These are phyloP conservation scores for Tarenaya hassleriana DNA, from an alignment of 345 rosid genomes.

Conservation along the genomic window DNA sequence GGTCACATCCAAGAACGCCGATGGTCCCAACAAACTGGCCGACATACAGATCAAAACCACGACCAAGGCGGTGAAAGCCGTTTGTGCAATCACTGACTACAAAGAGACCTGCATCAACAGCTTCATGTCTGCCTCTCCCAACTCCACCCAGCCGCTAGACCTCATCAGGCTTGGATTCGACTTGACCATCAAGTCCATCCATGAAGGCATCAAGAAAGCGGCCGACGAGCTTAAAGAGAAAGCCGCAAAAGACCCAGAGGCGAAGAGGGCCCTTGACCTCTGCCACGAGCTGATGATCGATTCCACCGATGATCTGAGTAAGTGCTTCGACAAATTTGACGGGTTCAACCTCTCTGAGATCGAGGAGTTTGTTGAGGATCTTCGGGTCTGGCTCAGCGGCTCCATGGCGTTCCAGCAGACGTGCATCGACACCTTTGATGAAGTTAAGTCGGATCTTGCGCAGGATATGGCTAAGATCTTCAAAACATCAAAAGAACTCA, in stretches of 20 bases:
- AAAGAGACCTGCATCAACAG: conserved; percentile 42
- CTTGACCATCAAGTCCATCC: conserved; percentile 35
- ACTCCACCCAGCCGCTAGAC: conserved; percentile 46
- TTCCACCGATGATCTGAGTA: conserved; percentile 50
- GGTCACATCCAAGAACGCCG: conserved; percentile 20
- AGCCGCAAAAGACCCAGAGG: conserved; percentile 42
- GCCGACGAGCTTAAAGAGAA: conserved; percentile 29
- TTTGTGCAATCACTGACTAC: conserved; percentile 63
- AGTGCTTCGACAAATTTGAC: conserved; percentile 38
- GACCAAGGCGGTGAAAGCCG: conserved; percentile 40
- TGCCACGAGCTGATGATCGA: conserved; percentile 47
- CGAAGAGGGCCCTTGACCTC: conserved; percentile 42
- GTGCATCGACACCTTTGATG: conserved; percentile 59
- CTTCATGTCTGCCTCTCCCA: conserved; percentile 37
- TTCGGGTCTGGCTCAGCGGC: conserved; percentile 69
- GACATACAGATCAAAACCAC: conserved; percentile 18
- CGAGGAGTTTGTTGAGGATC: conserved; percentile 37
- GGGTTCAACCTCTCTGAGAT: conserved; percentile 30
- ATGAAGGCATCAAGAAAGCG: conserved; percentile 37
- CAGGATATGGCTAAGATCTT: conserved; percentile 42
- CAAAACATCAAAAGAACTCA: conserved; percentile 38
- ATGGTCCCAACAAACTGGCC: neutral
- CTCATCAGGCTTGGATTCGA: conserved; percentile 50
- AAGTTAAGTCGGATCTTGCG: conserved; percentile 39
- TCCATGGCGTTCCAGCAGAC: conserved; percentile 66